A percentile compares a stretch with the other conserved stretches of the same genome.
Conservation (phyloP, 768 basidiomycete genomes). For the Omphalotus guepiniiformis region DNA sequence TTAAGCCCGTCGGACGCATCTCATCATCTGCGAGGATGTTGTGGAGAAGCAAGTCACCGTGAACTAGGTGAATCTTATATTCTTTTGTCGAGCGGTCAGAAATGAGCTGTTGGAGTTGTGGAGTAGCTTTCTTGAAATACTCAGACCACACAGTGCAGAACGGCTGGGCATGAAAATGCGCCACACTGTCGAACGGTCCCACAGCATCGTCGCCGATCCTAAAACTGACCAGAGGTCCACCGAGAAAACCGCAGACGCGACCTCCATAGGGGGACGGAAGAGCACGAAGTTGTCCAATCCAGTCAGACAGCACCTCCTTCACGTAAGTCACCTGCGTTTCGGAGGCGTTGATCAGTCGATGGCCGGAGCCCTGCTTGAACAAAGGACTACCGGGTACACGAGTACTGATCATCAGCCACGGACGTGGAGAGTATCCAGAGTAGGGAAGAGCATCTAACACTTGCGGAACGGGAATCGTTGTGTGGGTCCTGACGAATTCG, state of each 20-base stretch:
- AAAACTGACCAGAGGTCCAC: constrained; percentile 7
- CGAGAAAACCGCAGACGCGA: constrained; percentile 11
- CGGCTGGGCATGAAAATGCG: constrained; percentile 9
- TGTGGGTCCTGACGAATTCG: background rate
- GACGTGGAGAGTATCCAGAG: no score
- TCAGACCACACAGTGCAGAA: background rate
- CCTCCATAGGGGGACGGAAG: constrained; percentile 7
- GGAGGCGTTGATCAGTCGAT: background rate
- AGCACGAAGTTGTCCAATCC: constrained; percentile 10
- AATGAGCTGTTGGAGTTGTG: constrained; percentile 1
- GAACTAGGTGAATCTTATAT: constrained; percentile 22
- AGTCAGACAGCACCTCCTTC: constrained; percentile 5
- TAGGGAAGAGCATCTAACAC: constrained; percentile 6
- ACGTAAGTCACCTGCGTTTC: constrained; percentile 5
- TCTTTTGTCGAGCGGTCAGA: constrained; percentile 6
- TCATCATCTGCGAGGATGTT: constrained; percentile 29
- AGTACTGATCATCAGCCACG: constrained; percentile 1
- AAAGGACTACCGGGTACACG: constrained; percentile 7
- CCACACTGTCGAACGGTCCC: constrained; percentile 9
- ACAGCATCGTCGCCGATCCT: constrained; percentile 8
- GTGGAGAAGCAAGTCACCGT: constrained; percentile 32
- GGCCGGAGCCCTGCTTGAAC: constrained; percentile 2
- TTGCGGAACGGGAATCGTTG: constrained; percentile 3
- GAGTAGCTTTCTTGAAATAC: background rate
- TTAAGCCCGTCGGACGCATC: constrained; percentile 16